These are phyloP conservation scores for Ophiostoma novo-ulmi DNA, from an alignment of 2,329 filamentous ascomycete species.

Conservation along the genomic window DNA sequence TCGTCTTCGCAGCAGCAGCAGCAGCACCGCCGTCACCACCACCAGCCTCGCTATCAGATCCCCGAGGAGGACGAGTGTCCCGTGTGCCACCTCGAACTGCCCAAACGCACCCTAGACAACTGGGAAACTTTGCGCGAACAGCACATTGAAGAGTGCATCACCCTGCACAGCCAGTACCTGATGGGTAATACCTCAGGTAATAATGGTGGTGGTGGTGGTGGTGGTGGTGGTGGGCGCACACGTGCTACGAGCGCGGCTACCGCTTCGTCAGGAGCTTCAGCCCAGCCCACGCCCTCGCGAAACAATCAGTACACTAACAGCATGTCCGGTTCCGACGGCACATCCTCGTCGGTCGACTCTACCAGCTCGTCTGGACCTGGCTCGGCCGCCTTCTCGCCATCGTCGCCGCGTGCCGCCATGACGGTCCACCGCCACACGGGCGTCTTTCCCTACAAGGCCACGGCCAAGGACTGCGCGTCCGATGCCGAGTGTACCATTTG, in stretches of 20 bases:
- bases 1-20: slow-evolving; percentile 13
- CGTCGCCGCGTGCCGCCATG: slow-evolving; percentile 13
- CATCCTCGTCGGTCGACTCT: background rate
- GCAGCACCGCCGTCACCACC: slow-evolving; percentile 10
- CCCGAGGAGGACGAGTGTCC: slow-evolving; percentile 75
- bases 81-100: slow-evolving; percentile 67
- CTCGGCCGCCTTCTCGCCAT: background rate
- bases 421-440: slow-evolving; percentile 47
- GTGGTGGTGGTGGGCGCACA: background rate
- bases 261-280: background rate
- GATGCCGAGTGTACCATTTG: slow-evolving; percentile 65
- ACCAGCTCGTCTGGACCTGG: background rate
- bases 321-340: background rate
- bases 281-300: background rate
- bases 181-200: slow-evolving; percentile 24
- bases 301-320: background rate
- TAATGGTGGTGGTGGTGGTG: background rate
- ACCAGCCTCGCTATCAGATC: slow-evolving; percentile 34
- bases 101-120: slow-evolving; percentile 50
- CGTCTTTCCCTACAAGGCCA: slow-evolving; percentile 60
- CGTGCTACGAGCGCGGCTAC: background rate
- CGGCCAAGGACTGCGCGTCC: slow-evolving; percentile 64
- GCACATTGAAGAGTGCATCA: slow-evolving; percentile 57
- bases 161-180: slow-evolving; percentile 48
- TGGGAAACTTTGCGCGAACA: slow-evolving; percentile 51